Evolutionary conservation across 257 asterid genomes (phyloP).

Genomic region (Capsicum chinense): DNA sequence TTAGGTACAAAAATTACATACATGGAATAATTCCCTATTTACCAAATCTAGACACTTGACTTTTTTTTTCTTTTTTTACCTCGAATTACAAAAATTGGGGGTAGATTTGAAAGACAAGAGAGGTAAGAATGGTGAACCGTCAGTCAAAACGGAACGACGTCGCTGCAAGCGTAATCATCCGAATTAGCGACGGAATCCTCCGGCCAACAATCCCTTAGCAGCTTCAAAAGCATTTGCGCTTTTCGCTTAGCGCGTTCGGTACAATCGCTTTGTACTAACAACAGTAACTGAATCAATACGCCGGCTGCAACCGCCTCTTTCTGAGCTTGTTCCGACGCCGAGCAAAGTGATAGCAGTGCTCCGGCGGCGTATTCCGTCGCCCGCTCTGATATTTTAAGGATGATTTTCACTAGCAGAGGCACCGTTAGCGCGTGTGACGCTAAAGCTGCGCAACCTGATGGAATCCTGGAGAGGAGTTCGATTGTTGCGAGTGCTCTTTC

Average conservation of each 20-base stretch:
- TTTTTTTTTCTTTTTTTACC: background rate
- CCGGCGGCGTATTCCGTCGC: constrained; percentile 99
- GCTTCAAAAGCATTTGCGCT: constrained; percentile 90
- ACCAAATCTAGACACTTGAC: constrained; percentile 28
- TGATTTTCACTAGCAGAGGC: constrained; percentile 75
- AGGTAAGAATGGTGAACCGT: background rate
- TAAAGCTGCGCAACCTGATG: constrained; percentile 75
- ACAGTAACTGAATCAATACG: constrained; percentile 71
- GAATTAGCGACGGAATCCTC: constrained; percentile 60
- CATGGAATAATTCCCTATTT: constrained; percentile 40
- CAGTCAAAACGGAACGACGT: constrained; percentile 74
- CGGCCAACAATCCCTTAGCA: constrained; percentile 87
- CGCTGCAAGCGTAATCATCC: constrained; percentile 71
- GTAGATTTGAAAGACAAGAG: background rate
- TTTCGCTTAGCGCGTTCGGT: constrained; percentile 94
- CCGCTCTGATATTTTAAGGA: constrained; percentile 77
- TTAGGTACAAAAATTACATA: constrained; percentile 50
- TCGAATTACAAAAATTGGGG: background rate
- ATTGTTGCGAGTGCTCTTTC: constrained; percentile 96
- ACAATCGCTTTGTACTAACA: constrained; percentile 94
- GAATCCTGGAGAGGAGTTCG: constrained; percentile 87
- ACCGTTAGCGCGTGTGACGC: constrained; percentile 79
- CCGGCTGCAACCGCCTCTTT: constrained; percentile 82
- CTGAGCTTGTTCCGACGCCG: constrained; percentile 69
- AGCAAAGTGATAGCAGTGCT: constrained; percentile 78